phyloP scores from a whole-genome alignment of 495 filamentous ascomycete species.

The Mycothermus thermophilus region DNA sequence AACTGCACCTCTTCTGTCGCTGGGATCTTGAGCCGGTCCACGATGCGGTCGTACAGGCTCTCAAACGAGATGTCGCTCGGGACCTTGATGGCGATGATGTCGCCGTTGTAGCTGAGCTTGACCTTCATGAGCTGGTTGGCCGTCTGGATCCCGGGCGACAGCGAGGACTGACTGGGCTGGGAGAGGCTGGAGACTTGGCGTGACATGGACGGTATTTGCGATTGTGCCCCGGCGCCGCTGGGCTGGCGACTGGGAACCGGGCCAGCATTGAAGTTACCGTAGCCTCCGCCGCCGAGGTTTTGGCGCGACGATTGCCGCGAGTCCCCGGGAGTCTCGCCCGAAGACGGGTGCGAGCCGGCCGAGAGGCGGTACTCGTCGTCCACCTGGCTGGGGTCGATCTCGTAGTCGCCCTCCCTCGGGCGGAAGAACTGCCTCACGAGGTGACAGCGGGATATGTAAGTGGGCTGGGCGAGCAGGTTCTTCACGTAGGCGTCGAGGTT shows the following conservation, averaged over 20 bases:
- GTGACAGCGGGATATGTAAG: conserved; percentile 67
- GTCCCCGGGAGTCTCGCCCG: conserved; percentile 38
- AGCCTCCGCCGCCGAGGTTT: conserved; percentile 41
- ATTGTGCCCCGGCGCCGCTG: not conserved
- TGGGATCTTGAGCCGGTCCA: conserved; percentile 58
- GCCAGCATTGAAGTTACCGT: conserved; percentile 42
- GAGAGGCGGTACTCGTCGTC: conserved; percentile 60
- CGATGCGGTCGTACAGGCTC: conserved; percentile 68
- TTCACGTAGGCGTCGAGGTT: conserved; percentile 92
- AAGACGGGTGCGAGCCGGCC: conserved; percentile 57
- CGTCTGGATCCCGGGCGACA: conserved; percentile 33
- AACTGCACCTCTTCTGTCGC: conserved; percentile 53
- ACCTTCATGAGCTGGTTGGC: conserved; percentile 56
- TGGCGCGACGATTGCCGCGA: conserved; percentile 65
- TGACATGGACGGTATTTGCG: conserved; percentile 39
- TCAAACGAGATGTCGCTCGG: conserved; percentile 63
- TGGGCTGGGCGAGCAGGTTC: conserved; percentile 67
- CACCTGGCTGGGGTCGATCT: conserved; percentile 58
- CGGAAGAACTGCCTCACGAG: conserved; percentile 83
- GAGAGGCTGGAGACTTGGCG: conserved; percentile 64
- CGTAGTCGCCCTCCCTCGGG: conserved; percentile 80
- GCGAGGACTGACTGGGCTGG: conserved; percentile 48
- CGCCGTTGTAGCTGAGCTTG: conserved; percentile 84
- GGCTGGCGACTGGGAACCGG: not conserved
- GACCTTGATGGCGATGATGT: conserved; percentile 81